Percentiles rank a stretch among this genome's conserved stretches.
These are phyloP conservation scores for Citrullus amarus DNA, from an alignment of 306 rosid species.

Conservation along the genomic window DNA sequence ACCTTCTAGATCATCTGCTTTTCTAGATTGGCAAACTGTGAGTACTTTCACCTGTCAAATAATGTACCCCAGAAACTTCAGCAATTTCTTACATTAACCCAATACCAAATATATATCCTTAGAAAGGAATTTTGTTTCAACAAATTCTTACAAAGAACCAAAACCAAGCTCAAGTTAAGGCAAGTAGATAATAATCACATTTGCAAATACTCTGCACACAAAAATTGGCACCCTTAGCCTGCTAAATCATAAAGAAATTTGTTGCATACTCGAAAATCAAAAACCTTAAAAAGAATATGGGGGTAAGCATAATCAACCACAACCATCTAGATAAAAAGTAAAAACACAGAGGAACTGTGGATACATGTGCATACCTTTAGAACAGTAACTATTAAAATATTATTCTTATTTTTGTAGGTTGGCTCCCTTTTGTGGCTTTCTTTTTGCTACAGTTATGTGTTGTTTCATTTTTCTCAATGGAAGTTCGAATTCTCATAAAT, in stretches of 20 bases:
- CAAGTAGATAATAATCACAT: background rate
- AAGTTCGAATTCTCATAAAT: no score
- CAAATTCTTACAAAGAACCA: background rate
- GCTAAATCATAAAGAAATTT: background rate
- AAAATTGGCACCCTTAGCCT: background rate
- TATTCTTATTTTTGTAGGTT: background rate
- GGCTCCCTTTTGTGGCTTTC: no score
- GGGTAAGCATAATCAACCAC: background rate
- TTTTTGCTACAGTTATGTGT: no score
- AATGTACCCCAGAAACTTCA: slow-evolving; percentile 14
- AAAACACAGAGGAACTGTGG: background rate
- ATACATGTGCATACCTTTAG: background rate
- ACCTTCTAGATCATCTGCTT: slow-evolving; percentile 42
- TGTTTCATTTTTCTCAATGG: no score
- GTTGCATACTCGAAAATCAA: background rate
- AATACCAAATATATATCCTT: background rate
- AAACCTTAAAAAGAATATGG: background rate
- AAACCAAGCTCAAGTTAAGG: background rate
- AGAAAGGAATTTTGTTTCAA: background rate
- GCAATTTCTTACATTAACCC: slow-evolving; percentile 1
- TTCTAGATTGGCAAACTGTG: slow-evolving; percentile 67
- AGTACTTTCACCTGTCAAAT: slow-evolving; percentile 70
- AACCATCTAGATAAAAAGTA: background rate
- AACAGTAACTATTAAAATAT: background rate
- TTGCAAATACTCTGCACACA: background rate